phyloP scores from a whole-genome alignment of 805 yeast species.

The Candida xyloterini region DNA sequence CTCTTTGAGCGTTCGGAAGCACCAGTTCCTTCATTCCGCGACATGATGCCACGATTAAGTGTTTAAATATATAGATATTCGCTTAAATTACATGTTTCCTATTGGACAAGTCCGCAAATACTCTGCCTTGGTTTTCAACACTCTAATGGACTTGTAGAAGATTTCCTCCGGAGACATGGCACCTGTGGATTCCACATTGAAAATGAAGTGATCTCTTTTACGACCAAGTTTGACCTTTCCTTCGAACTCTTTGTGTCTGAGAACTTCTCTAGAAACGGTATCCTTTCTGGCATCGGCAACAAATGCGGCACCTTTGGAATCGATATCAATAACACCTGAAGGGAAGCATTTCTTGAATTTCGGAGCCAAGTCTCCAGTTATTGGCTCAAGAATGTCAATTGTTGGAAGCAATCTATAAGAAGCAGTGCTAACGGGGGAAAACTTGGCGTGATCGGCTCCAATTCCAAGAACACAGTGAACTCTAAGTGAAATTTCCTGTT shows the following conservation, averaged over 20 bases:
- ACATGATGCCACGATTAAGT: constrained; percentile 1
- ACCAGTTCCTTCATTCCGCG: constrained; percentile 18
- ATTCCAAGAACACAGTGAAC: constrained; percentile 90
- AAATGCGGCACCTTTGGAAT: constrained; percentile 63
- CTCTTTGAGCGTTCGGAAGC: constrained; percentile 1
- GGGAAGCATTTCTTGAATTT: constrained; percentile 90
- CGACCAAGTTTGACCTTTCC: constrained; percentile 91
- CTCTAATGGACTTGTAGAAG: constrained; percentile 83
- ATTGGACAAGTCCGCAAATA: constrained; percentile 78
- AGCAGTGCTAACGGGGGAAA: constrained; percentile 96
- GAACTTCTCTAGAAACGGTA: constrained; percentile 94
- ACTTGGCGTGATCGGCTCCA: constrained; percentile 96
- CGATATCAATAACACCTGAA: constrained; percentile 82
- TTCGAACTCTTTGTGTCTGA: constrained; percentile 87
- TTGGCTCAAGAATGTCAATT: constrained; percentile 71
- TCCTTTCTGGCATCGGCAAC: constrained; percentile 91
- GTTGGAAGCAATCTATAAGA: constrained; percentile 90
- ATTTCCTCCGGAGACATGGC: constrained; percentile 97
- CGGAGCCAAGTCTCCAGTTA: constrained; percentile 70
- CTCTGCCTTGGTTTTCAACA: constrained; percentile 80
- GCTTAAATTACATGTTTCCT: constrained; percentile 32
- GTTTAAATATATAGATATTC: constrained; percentile 2
- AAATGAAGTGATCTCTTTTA: constrained; percentile 87
- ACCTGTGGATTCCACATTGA: constrained; percentile 92
- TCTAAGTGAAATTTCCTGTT: constrained; percentile 88